A percentile compares a stretch with the other conserved stretches of the same genome.
These are phyloP conservation scores for Melanomma pulvis-pyrius DNA, from an alignment of 495 filamentous ascomycete species.

Conservation along the genomic window DNA sequence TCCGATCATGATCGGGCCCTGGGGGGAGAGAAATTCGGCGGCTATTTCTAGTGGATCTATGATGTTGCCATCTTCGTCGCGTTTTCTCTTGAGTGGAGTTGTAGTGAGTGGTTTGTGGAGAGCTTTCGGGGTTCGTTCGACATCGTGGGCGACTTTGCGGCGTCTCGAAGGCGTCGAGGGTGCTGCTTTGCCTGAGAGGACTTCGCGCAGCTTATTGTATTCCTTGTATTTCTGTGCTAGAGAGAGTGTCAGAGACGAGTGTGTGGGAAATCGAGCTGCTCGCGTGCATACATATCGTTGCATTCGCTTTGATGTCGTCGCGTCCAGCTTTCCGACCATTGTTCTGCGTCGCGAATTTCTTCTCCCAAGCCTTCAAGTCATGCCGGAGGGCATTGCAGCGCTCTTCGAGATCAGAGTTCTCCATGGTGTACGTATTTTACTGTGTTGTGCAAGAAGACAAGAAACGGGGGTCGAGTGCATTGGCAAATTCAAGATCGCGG, in stretches of 20 bases:
- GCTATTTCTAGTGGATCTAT: background rate
- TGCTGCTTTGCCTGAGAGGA: conserved; percentile 54
- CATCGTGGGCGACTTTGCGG: conserved; percentile 30
- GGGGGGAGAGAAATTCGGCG: conserved; percentile 23
- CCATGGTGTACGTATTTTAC: conserved; percentile 16
- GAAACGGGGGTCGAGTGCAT: conserved; percentile 9
- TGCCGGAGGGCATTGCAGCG: conserved; percentile 55
- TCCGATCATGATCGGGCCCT: conserved; percentile 55
- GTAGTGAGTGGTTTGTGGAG: conserved; percentile 46
- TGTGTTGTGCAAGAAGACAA: conserved; percentile 2
- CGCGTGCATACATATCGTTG: conserved; percentile 68
- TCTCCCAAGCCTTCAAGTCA: conserved; percentile 88
- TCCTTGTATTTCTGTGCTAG: conserved; percentile 88
- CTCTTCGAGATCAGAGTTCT: conserved; percentile 17
- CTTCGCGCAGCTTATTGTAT: conserved; percentile 73
- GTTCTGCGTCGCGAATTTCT: conserved; percentile 68
- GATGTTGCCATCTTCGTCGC: background rate
- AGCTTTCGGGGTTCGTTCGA: conserved; percentile 25
- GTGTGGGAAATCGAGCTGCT: background rate
- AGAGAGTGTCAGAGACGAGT: conserved; percentile 11
- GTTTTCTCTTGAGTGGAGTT: conserved; percentile 43
- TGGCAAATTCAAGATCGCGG: conserved; percentile 26
- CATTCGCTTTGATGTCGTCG: conserved; percentile 84
- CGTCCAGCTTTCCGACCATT: conserved; percentile 76
- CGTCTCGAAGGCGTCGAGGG: conserved; percentile 45